Evolutionary conservation across 208 protist species (phyloP), one percentile per base, ranked within the genome.

Genomic region (Tritrichomonas foetus): DNA sequence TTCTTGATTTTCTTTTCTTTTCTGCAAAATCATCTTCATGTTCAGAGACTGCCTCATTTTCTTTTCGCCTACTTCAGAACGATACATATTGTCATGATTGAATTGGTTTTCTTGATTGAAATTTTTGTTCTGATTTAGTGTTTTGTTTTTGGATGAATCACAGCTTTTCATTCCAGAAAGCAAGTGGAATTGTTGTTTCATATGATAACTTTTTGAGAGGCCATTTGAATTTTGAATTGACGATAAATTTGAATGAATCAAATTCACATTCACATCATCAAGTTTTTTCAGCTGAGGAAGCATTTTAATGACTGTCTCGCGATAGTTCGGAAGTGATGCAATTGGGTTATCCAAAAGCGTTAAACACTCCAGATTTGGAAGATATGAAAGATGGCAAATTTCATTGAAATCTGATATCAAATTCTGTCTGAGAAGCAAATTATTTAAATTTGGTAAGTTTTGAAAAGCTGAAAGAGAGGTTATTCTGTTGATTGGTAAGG

Each of bases 341-440:
- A 82, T 36, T 11, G 74, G 74, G 74, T 82, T 82, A 82, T 82
- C 41, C 69, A 75, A n/a, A n/a, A 78, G 69, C 69, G 11, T 47
- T 30, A 78, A 22, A 1, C 5, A 11, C 22, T n/a, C 8, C 1
- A 78, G 36, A 47, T 47, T 78, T 20, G 69, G 69, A 36, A 78
- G 69, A 16, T 44, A 9, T 20, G 33, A 11, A 20, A 78, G 47
- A 44, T 78, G 47, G 3, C n/a, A 20, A 44, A 78, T 36, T 78
- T 78, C 69, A 30, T 11, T 16, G 8, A 78, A 44, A 78, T 78
- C 69, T 47, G 69, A 78, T 30, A 78, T 78, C 22, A 36, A 36
- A 44, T 78, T 78, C 47, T 78, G 25, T 78, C 69, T 78, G 22
- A 78, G 69, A 20, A 16, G 47, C 3, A 78, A 47, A 47, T 78